Evolutionary conservation across 176 grass and related monocot species (phyloP).

Genomic region (Musa acuminata): DNA sequence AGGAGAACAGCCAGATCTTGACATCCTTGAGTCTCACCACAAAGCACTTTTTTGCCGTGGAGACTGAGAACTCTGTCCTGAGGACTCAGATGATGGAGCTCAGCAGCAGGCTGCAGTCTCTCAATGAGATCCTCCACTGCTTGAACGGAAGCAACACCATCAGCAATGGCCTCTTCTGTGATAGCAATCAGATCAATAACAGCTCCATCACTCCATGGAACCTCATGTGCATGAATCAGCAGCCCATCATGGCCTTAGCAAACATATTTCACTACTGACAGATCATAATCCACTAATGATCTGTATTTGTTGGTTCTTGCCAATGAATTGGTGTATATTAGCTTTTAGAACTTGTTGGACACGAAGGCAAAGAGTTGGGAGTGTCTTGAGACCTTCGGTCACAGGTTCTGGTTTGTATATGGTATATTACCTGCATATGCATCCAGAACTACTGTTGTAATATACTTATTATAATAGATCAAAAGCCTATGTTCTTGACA

Average conservation of each 20-base stretch:
- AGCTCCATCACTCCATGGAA: background rate
- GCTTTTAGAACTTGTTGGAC: too few species aligned
- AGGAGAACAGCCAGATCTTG: slow-evolving; percentile 63
- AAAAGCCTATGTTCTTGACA: too few species aligned
- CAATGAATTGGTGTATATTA: background rate
- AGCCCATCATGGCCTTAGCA: slow-evolving; percentile 1
- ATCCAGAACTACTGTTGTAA: too few species aligned
- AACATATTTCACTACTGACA: slow-evolving; percentile 4
- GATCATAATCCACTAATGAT: background rate
- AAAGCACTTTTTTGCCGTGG: slow-evolving; percentile 48
- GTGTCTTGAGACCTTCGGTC: too few species aligned
- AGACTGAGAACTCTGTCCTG: slow-evolving; percentile 79
- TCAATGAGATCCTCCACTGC: slow-evolving; percentile 62
- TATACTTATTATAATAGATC: too few species aligned
- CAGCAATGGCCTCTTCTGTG: background rate
- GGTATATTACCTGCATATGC: too few species aligned
- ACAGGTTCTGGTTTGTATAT: too few species aligned
- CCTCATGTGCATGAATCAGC: background rate
- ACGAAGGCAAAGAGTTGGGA: too few species aligned
- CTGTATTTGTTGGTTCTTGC: background rate
- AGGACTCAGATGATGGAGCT: slow-evolving; percentile 72
- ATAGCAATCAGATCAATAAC: background rate
- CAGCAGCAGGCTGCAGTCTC: slow-evolving; percentile 43
- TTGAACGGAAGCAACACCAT: slow-evolving; percentile 29
- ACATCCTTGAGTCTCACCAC: slow-evolving; percentile 47